Base-by-base conservation (phyloP, 2,329 filamentous ascomycete species). In the Clonostachys solani region DNA sequence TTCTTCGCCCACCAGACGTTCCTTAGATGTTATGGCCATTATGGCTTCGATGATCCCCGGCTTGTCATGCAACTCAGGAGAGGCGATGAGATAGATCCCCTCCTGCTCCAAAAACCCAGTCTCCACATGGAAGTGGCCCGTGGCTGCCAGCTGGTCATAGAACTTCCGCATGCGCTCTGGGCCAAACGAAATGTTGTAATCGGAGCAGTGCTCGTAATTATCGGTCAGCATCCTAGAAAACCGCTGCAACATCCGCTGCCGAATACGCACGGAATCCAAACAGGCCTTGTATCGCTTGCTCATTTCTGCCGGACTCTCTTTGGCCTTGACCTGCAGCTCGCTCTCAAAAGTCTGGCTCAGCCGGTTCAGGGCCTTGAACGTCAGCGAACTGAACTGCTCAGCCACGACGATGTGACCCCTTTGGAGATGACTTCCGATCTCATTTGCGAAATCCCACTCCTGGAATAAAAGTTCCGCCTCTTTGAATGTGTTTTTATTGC, bases 401-500 rank as follows among this genome's bases (percentile, higher is more conserved):
- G 94, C 94, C 40, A 97, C 94, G 69, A 97, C 92, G 38, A 97
- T 87, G 63, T 97, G 91, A 52, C 94, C 95, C 33, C 89, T 88
- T 56, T 95, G 86, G n/a, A 99, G 78, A 62, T 94, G 87, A 43
- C 89, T 83, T 23, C 92, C 94, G 48, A 99, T 89, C 57, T 92
- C 85, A 60, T 97, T 97, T 46, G 89, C 95, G 60, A 97, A 97
- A 48, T 91, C 90, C 94, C 94, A 99, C 67, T 99, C 94, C 59
- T 96, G 91, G 62, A 96, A 95, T 43, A 99, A 72, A 53, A 99
- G 87, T 73, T 99, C 94, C 7, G 94, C 94, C 66, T 99, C 94
- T 63, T 97, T 97, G 78, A 99, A 99, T 0, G 92, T 96, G 69
- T 97, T 99, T 66, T 96, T 97, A 73, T 97, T 97, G 47, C 91